Percentiles rank a stretch among this genome's conserved stretches.
Evolutionary conservation across 2,329 filamentous ascomycete genomes (phyloP).

Genomic region (Sporothrix brunneoviolacea): DNA sequence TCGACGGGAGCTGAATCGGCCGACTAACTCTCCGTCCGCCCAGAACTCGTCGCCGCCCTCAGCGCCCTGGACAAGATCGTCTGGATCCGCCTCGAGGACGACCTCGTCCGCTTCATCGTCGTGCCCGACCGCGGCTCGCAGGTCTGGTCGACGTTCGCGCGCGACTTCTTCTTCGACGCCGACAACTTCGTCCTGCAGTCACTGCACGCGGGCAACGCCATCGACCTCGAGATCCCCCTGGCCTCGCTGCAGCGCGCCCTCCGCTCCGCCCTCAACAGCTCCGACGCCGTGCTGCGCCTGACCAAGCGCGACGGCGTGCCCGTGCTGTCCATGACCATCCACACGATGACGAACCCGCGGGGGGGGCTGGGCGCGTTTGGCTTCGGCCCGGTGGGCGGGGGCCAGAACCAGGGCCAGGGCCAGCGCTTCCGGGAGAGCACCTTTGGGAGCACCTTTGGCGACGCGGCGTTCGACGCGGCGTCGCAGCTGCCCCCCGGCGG

Average conservation of each 20-base stretch:
- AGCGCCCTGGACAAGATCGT: conserved; percentile 71
- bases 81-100: conserved; percentile 84
- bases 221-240: conserved; percentile 95
- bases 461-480: no score
- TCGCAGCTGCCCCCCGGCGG: no score
- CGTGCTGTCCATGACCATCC: conserved; percentile 83
- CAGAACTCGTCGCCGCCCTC: conserved; percentile 59
- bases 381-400: conserved; percentile 30
- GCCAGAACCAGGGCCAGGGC: conserved; percentile 23
- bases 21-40: no score
- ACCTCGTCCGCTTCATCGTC: conserved; percentile 86
- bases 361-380: conserved; percentile 27
- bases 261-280: conserved; percentile 75
- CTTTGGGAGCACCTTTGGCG: conserved; percentile 38
- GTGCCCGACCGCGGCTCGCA: conserved; percentile 92
- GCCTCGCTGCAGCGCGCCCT: conserved; percentile 83
- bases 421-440: conserved; percentile 24
- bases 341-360: conserved; percentile 57
- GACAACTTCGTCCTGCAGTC: conserved; percentile 80
- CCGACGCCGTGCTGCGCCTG: conserved; percentile 75
- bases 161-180: conserved; percentile 77
- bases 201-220: conserved; percentile 73
- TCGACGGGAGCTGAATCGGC: no score
- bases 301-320: conserved; percentile 89
- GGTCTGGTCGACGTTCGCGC: conserved; percentile 65